Base-by-base conservation (phyloP, 331 rosid genomes). In the Quercus tomentella region DNA sequence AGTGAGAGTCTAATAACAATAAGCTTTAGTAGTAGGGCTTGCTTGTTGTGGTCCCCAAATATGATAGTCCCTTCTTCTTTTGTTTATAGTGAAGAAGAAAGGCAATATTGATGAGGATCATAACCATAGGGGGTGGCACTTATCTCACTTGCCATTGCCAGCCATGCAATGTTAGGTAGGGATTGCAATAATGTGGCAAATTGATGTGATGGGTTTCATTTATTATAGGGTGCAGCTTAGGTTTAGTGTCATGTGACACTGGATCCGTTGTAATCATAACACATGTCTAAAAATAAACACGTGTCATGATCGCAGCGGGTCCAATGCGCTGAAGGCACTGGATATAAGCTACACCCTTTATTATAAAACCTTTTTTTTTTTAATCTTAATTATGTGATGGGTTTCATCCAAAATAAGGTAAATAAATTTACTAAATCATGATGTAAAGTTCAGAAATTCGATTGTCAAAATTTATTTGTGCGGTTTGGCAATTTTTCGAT, bases 91-190 rank as follows among this genome's bases (percentile, higher is more conserved):
- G 28, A 45, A 77, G 74, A 63, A 9, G 0, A 41, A 41, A 28
- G 73, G 51, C 72, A 9, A 33, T 14, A 72, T 54, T 72, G 10
- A 79, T 62, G 83, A 85, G 81, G 88, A 80, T 85, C 77, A 83
- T 72, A 78, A 73, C 83, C 81, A 79, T 52, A 26, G 41, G 72
- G 66, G 83, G 66, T 75, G 81, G 69, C 75, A 57, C 55, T 76
- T 70, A 60, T 78, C 84, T 86, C 90, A 83, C 76, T 63, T 82
- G 85, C 82, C 84, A 82, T 63, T 82, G 85, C 82, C 84, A 84
- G 77, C 86, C 84, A 80, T 76, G 82, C 84, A 82, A 66, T 79
- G 86, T 85, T 85, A 85, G 91, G 86, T 84, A 68, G 78, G 52
- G 76, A 65, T 84, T 82, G 74, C 68, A 79, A 63, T 75, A 66